These are phyloP conservation scores for Tuber calosporum DNA, from an alignment of 495 filamentous ascomycete species.

Conservation along the genomic window DNA sequence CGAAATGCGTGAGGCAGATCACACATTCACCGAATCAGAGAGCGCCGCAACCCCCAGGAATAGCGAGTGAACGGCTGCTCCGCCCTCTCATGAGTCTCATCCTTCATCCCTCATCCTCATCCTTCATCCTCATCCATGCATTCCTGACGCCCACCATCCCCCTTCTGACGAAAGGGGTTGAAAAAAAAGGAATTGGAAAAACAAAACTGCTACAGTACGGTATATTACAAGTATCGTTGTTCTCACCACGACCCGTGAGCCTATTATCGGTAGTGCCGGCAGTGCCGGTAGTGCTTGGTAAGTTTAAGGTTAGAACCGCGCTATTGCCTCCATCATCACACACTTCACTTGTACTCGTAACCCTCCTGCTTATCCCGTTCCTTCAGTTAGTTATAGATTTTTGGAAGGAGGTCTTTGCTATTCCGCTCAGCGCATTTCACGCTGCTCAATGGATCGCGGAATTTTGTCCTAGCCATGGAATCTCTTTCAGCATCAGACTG, in stretches of 20 bases:
- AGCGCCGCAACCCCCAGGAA: constrained; percentile 3
- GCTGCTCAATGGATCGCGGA: not conserved
- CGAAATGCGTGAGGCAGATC: constrained; percentile 8
- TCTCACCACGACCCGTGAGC: not conserved
- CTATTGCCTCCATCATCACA: not conserved
- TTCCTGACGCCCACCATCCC: not conserved
- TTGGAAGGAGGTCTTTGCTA: not conserved
- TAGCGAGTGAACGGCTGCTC: not conserved
- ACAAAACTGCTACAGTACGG: not conserved
- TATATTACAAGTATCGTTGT: too few species aligned
- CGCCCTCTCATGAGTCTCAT: too few species aligned
- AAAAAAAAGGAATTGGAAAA: not conserved
- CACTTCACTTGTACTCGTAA: not conserved
- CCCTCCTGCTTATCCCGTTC: too few species aligned
- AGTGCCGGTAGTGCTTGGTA: not conserved
- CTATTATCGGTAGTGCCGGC: not conserved
- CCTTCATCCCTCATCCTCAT: not conserved
- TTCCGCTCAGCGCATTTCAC: not conserved
- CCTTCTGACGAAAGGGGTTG: not conserved
- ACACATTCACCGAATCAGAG: constrained; percentile 17
- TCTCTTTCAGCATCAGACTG: not conserved
- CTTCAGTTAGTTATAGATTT: too few species aligned
- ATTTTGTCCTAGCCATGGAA: too few species aligned
- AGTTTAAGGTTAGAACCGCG: not conserved
- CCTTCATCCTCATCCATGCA: not conserved